Evolutionary conservation across 208 protist genomes (phyloP), one percentile per base, ranked within the genome.

Genomic region (Borovskyia barvae): DNA sequence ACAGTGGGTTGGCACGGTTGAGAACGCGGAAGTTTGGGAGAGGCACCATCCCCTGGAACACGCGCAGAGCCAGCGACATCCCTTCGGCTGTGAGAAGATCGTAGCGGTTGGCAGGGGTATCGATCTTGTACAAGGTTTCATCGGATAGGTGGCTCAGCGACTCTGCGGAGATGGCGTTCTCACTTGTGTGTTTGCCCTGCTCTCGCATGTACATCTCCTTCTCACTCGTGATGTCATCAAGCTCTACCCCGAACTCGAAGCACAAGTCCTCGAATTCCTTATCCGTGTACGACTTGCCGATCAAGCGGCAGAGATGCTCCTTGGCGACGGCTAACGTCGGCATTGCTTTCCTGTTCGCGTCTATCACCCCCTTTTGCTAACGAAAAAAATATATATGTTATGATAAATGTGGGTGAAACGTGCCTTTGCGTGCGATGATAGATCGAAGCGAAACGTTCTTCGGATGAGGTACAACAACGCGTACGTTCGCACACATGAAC

Each of bases 241-340:
- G 92, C 83, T 99, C 98, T 43, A 99, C 88, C 28, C 98, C 98
- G 67, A 98, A 99, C 53, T 98, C 59, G 68, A 99, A 99, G 81
- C 97, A 99, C 0, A 99, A 66, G 25, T 98, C 77, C 22, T 97
- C 85, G 70, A 99, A 99, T 69, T 99, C 75, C 5, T 92, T 76
- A 42, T 98, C 77, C 8, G 95, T 93, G 92, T 92, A 94, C 19
- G 42, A 72, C 66, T 85, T 75, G 24, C 84, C 90, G 45, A 97
- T 60, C 17, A 94, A 72, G 8, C 72, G 30, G 61, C 77, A 90
- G 22, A 97, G 68, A 53, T 75, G 92, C 20, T 94, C 76, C 30
- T 80, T 75, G 1, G 80, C 82, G 39, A 92, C 80, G 17, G 85
- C 66, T 40, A 97, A 70, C 56, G 87, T 93, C n/a, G 92, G 92